phyloP scores from a whole-genome alignment of 1,284 basidiomycete genomes.

The Sanghuangporus baumii region DNA sequence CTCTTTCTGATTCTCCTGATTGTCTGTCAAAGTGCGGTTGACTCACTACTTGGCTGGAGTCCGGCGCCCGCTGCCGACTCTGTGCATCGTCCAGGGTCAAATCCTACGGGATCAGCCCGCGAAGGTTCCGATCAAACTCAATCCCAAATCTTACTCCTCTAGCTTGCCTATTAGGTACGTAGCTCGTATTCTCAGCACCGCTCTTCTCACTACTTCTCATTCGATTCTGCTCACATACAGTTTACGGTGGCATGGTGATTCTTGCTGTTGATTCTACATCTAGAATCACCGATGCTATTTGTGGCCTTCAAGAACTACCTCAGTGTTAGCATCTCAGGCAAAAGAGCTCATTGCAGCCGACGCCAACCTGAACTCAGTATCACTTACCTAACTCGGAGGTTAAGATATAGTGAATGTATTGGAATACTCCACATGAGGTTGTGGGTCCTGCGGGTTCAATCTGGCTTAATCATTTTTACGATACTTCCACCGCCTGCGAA shows the following conservation, averaged over 20 bases:
- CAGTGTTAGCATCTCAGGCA: no score
- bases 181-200: neutral
- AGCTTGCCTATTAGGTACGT: neutral
- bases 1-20: neutral
- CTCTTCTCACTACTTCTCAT: neutral
- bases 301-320: neutral
- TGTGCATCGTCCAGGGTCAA: neutral
- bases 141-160: neutral
- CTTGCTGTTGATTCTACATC: neutral
- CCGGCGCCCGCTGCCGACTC: neutral
- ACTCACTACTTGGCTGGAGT: neutral
- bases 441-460: neutral
- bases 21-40: neutral
- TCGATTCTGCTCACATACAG: neutral
- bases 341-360: neutral
- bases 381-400: neutral
- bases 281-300: neutral
- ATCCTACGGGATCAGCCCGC: neutral
- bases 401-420: neutral
- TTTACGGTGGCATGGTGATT: neutral
- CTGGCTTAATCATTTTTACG: neutral
- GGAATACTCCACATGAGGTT: neutral
- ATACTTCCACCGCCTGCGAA: neutral
- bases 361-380: neutral
- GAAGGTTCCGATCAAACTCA: slow-evolving; percentile 6